Percentiles rank a stretch among this genome's conserved stretches.
Conservation (phyloP, 169 alveolate genomes). For the Eimeria sp. region DNA sequence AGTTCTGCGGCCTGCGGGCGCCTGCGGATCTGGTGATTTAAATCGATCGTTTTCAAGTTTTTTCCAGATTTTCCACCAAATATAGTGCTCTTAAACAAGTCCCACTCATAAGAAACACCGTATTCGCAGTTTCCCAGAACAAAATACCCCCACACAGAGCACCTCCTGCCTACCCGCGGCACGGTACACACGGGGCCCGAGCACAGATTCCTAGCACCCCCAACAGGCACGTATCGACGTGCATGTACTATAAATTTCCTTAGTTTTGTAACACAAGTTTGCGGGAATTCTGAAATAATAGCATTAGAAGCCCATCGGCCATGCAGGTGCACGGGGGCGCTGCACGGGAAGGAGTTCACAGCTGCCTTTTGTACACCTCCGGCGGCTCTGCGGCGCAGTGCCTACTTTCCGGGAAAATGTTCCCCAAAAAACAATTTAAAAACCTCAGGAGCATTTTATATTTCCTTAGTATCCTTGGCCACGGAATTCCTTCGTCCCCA, state of each 20-base stretch:
- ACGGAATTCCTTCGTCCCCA: background rate
- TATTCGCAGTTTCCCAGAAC: background rate
- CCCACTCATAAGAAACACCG: background rate
- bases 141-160: background rate
- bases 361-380: background rate
- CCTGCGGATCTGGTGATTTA: too few relatives aligned
- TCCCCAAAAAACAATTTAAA: background rate
- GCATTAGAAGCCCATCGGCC: background rate
- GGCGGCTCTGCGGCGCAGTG: background rate
- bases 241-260: constrained; percentile 13
- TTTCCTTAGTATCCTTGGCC: background rate
- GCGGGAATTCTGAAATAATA: background rate
- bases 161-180: constrained; percentile 4
- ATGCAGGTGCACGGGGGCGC: background rate
- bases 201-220: constrained; percentile 34
- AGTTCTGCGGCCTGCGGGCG: background rate
- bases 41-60: too few relatives aligned
- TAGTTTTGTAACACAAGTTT: background rate
- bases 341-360: constrained; percentile 8
- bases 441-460: background rate
- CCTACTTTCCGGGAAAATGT: background rate
- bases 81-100: background rate
- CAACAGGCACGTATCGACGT: constrained; percentile 41
- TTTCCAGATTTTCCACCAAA: background rate
- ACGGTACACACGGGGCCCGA: constrained; percentile 64